Base-by-base conservation (phyloP, 139 green algal genomes). In the Chlorella sp. region DNA sequence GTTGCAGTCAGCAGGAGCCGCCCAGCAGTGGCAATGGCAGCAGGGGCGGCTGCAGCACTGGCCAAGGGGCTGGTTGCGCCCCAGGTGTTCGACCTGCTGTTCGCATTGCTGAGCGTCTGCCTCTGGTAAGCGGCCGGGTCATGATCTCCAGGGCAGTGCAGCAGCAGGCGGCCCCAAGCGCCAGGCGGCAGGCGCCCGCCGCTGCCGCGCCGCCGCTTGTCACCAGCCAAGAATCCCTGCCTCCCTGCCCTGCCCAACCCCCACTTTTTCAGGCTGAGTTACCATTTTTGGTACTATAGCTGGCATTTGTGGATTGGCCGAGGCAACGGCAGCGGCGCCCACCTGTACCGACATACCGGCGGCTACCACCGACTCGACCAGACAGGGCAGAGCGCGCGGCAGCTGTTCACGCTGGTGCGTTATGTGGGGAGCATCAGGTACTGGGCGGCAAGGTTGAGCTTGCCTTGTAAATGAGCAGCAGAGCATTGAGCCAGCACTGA, bases 261-360 rank as follows among this genome's bases (percentile, higher is more conserved):
- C n/a, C n/a, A n/a, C n/a, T n/a, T n/a, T n/a, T n/a, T n/a, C 51
- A 60, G 51, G 51, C 51, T 60, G 51, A 17, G 51, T 25, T 82
- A 82, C 39, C 76, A 82, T n/a, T 36, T 25, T 11, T 82, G 76
- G 76, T 82, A 82, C 76, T 82, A 82, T 38, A 63, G 38, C 76
- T 82, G 76, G 76, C 76, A 82, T 38, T 36, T 71, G 36, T 72
- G 57, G 57, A 21, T 23, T 21, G 41, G 23, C 21, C 25, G 25
- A 11, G 25, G 26, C 71, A 26, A 68, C 6, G 60, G 60, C 60
- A 15, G 60, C 60, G 60, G 60, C 60, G 34, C 68, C 15, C 25
- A 34, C 34, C 68, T 36, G 32, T 30, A 38, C 68, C 68, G 1
- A 16, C 68, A 30, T 16, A 12, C 20, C 21, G 26, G 57, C 57